Conservation (phyloP, 225 moss, liverwort and hornwort species). For the Climacium dendroides region DNA sequence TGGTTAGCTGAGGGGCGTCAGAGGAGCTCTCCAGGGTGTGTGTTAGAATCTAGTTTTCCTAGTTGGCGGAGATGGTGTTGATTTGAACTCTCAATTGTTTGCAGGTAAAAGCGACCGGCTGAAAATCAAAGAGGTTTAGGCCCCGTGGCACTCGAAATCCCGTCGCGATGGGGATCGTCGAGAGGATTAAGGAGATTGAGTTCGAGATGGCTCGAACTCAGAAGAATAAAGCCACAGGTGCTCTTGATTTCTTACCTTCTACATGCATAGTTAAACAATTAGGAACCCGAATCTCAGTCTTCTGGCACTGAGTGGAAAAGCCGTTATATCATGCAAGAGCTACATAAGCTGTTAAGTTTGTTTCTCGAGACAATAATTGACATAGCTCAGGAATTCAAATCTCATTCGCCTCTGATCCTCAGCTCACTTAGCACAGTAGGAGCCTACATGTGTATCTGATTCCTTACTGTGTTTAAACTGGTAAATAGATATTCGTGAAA, state of each 20-base stretch:
- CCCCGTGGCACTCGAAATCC: background rate
- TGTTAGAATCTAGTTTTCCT: background rate
- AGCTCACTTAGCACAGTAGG: background rate
- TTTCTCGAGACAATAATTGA: background rate
- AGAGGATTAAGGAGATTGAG: conserved; percentile 99
- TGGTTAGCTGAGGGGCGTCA: background rate
- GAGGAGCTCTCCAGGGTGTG: background rate
- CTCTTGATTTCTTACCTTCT: background rate
- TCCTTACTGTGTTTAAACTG: background rate
- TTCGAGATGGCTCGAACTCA: conserved; percentile 99
- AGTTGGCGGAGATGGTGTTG: background rate
- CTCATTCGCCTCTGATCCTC: background rate
- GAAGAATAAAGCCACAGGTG: conserved; percentile 98
- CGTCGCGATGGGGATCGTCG: conserved; percentile 88
- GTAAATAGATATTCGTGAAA: background rate
- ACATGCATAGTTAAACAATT: background rate
- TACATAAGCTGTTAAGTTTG: background rate
- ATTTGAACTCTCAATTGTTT: background rate
- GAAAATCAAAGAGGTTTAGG: background rate
- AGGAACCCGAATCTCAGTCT: background rate
- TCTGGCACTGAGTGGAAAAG: background rate
- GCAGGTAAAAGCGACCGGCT: background rate
- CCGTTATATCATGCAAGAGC: background rate
- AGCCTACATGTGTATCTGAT: background rate
- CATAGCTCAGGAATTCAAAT: background rate